Conservation (phyloP, 768 basidiomycete species). For the Nevesoporus exiguus region DNA sequence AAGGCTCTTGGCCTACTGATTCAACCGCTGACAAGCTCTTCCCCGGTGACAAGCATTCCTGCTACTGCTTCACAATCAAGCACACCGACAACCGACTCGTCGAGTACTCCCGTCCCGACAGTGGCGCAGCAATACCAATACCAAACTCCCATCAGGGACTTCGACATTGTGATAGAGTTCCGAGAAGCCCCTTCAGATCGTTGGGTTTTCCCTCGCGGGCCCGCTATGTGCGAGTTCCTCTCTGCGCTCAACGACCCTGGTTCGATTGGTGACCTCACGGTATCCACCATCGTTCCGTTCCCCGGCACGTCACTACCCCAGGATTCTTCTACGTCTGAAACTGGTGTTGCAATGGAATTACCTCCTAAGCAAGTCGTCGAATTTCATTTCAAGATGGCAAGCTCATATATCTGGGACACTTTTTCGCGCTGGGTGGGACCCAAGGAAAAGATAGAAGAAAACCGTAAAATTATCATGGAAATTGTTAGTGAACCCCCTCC, state of each 20-base stretch:
- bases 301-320: slow-evolving; percentile 18
- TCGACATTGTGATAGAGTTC: slow-evolving; percentile 73
- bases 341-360: slow-evolving; percentile 5
- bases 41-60: slow-evolving; percentile 5
- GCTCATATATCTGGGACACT: slow-evolving; percentile 52
- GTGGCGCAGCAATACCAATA: slow-evolving; percentile 22
- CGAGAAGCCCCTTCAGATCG: slow-evolving; percentile 58
- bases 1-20: slow-evolving; percentile 72
- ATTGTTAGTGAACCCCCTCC: slow-evolving; percentile 36
- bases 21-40: slow-evolving; percentile 51
- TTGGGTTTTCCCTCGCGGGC: slow-evolving; percentile 66
- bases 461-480: slow-evolving; percentile 41
- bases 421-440: slow-evolving; percentile 61
- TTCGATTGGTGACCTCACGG: slow-evolving; percentile 32
- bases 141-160: slow-evolving; percentile 46
- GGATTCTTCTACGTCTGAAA: slow-evolving; percentile 13
- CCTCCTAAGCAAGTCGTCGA: slow-evolving; percentile 35
- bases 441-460: slow-evolving; percentile 49
- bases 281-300: slow-evolving; percentile 49
- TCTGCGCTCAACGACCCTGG: slow-evolving; percentile 13
- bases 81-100: slow-evolving; percentile 4
- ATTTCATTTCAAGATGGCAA: slow-evolving; percentile 48
- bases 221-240: slow-evolving; percentile 46
- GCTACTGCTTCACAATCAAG: slow-evolving; percentile 8
- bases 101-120: slow-evolving; percentile 14